Base-by-base conservation (phyloP, 1,284 basidiomycete genomes). In the Dichomitus squalens region DNA sequence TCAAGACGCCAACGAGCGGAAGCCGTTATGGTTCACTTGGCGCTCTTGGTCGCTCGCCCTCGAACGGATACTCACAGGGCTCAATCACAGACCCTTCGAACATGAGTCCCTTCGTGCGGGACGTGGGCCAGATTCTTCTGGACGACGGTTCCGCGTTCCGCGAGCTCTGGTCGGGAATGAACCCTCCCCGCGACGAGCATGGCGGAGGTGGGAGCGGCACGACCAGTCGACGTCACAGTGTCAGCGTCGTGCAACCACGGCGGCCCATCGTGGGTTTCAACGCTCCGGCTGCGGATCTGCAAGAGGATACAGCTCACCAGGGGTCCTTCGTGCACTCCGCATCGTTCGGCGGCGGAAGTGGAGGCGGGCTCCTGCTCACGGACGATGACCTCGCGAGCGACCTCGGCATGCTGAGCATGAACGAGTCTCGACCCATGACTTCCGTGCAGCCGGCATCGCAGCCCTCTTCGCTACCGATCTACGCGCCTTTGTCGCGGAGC, bases 211-310 rank as follows among this genome's bases (percentile, higher is more conserved):
- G 82, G 0, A 92, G 90, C 66, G 93, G 93, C 0, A 88, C 90
- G 1, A 93, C 92, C 9, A 92, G 89, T 65, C 78, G 93, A 43
- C 77, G 93, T 36, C 93, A 95, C 67, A 92, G 89, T 59, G 92
- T 96, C 61, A 93, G 90, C 57, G 86, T 95, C 58, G 90, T 94
- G 16, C 90, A 88, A 69, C 86, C 88, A 0, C 79, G 88, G 14
- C 75, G 86, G 58, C 85, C 85, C 4, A 75, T 87, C 58, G 79
- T 88, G 21, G 85, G 86, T 8, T 88, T 92, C 70, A 85, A 84
- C 61, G 85, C 81, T 0, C 82, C 85, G 0, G 81, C 79, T 12
- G 70, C 68, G 27, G 80, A 82, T 44, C 70, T 68, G 27, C 68
- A 73, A 39, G 83, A 86, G 38, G 83, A 84, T 39, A 67, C 73